A percentile compares a stretch with the other conserved stretches of the same genome.
Evolutionary conservation across 2,329 filamentous ascomycete genomes (phyloP).

Genomic region (Colletotrichum chrysophilum): DNA sequence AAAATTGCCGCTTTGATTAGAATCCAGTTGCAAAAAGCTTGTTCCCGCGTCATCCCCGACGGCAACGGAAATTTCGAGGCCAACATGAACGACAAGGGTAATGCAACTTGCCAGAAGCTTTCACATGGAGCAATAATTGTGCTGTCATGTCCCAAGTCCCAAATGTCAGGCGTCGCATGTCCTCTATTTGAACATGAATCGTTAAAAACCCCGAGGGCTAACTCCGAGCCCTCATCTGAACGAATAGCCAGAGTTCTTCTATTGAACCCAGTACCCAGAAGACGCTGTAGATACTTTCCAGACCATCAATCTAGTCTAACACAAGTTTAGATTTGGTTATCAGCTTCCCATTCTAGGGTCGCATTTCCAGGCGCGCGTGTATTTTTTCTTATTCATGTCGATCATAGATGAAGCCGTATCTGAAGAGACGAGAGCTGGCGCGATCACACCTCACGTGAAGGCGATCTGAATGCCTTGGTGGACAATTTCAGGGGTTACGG

Average conservation of each 20-base stretch:
- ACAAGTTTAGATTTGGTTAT: background rate
- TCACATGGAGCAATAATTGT: background rate
- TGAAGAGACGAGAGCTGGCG: background rate
- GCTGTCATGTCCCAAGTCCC: background rate
- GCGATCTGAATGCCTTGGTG: background rate
- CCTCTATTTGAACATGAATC: background rate
- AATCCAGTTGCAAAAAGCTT: background rate
- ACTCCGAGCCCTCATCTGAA: background rate
- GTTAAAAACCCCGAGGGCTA: background rate
- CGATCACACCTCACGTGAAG: background rate
- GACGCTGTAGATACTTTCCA: background rate
- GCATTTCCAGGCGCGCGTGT: background rate
- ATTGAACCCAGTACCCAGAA: background rate
- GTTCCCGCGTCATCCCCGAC: background rate
- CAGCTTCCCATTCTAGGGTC: accelerated
- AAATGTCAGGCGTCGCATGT: background rate
- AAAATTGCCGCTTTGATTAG: background rate
- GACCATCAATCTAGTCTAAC: background rate
- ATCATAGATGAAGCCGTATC: background rate
- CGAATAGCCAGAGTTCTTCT: background rate
- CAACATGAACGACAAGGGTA: background rate
- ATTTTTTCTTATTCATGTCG: background rate
- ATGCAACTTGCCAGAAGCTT: background rate
- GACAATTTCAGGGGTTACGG: background rate
- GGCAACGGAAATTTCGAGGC: background rate